These are phyloP conservation scores for Shiraia sp. DNA, from an alignment of 2,329 filamentous ascomycete genomes.

Conservation along the genomic window DNA sequence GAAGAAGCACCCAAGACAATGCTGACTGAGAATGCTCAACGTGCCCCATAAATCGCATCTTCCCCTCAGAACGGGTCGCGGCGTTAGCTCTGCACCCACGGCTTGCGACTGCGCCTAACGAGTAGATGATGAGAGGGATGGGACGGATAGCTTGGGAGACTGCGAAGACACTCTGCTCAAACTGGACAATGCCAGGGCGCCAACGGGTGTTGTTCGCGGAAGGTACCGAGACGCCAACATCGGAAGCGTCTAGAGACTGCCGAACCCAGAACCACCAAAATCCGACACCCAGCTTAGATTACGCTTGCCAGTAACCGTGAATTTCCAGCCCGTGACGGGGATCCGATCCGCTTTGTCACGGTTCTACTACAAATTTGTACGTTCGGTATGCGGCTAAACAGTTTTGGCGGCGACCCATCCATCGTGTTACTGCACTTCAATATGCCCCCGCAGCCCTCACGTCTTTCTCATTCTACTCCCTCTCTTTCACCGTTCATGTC, in stretches of 20 bases:
- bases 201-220: not conserved
- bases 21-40: constrained; percentile 9
- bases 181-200: not conserved
- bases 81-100: constrained; percentile 4
- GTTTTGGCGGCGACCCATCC: constrained; percentile 2
- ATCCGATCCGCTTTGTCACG: constrained; percentile 18
- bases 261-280: constrained; percentile 7
- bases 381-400: constrained; percentile 24
- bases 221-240: constrained; percentile 1
- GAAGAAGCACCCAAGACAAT: constrained; percentile 29
- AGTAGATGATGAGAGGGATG: constrained; percentile 1
- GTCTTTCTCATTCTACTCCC: constrained; percentile 4
- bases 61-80: constrained; percentile 1
- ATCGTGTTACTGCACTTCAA: constrained; percentile 13
- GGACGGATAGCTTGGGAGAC: no score
- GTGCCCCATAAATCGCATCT: constrained; percentile 10
- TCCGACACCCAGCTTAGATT: not conserved
- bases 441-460: constrained; percentile 8
- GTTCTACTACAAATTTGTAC: constrained; percentile 5
- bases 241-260: constrained; percentile 7
- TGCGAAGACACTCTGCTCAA: no score
- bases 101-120: constrained; percentile 4
- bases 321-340: constrained; percentile 12
- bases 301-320: constrained; percentile 10
- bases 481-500: not conserved